phyloP scores from a whole-genome alignment of 2,329 filamentous ascomycete genomes.

The Colletotrichum spinosum region DNA sequence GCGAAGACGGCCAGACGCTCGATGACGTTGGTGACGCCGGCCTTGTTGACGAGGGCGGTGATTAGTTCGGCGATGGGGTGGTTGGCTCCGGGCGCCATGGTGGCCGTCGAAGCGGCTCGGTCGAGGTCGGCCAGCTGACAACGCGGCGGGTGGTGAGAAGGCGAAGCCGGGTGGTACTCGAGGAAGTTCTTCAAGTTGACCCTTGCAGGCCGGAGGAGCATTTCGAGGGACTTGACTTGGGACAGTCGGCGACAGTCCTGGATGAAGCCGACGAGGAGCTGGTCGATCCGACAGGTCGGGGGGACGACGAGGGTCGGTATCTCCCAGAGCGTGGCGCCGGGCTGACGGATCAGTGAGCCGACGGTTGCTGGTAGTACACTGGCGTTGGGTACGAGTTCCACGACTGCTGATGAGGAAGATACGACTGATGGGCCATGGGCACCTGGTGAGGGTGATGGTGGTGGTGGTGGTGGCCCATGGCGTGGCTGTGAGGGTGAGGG shows the following conservation, averaged over 20 bases:
- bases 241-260: slow-evolving; percentile 49
- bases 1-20: slow-evolving; percentile 49
- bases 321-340: slow-evolving; percentile 45
- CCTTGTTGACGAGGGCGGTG: slow-evolving; percentile 45
- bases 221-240: slow-evolving; percentile 42
- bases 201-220: slow-evolving; percentile 47
- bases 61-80: slow-evolving; percentile 47
- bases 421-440: slow-evolving; percentile 35
- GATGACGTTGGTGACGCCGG: slow-evolving; percentile 43
- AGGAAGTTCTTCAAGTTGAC: slow-evolving; percentile 49
- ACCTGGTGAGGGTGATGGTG: slow-evolving; percentile 11
- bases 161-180: slow-evolving; percentile 42
- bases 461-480: slow-evolving; percentile 29
- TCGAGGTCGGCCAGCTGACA: slow-evolving; percentile 36
- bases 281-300: slow-evolving; percentile 48
- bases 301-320: slow-evolving; percentile 46
- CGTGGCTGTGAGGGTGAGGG: slow-evolving; percentile 47
- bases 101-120: slow-evolving; percentile 29
- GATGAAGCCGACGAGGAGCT: slow-evolving; percentile 49
- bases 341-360: slow-evolving; percentile 46
- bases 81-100: slow-evolving; percentile 11
- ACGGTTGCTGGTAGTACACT: slow-evolving; percentile 44
- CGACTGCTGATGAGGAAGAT: slow-evolving; percentile 39
- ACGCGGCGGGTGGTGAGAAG: slow-evolving; percentile 25
- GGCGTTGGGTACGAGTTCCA: slow-evolving; percentile 38